Evolutionary conservation across 1,284 basidiomycete genomes (phyloP).

Genomic region (Sporisorium sorghi): DNA sequence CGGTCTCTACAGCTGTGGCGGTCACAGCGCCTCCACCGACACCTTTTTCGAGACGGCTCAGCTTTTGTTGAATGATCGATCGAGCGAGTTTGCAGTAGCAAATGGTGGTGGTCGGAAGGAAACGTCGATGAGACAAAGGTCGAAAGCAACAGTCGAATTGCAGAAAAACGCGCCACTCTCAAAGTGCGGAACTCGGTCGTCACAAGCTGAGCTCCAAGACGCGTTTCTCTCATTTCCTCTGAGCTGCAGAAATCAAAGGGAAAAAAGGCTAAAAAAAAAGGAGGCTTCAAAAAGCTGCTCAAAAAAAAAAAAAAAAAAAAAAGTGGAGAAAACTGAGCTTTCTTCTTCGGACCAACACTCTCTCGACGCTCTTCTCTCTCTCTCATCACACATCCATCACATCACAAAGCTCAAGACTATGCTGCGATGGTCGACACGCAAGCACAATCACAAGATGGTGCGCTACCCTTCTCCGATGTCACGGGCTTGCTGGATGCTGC

Average conservation of each 20-base stretch:
- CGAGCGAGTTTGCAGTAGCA: not conserved
- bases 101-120: not conserved
- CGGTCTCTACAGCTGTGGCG: not conserved
- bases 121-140: not conserved
- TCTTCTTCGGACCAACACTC: slow-evolving; percentile 12
- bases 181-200: not conserved
- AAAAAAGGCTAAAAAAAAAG: slow-evolving; percentile 5
- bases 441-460: slow-evolving; percentile 23
- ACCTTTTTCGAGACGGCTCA: not conserved
- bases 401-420: not conserved
- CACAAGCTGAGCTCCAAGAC: not conserved
- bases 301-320: not conserved
- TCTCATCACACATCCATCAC: slow-evolving; percentile 1
- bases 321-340: slow-evolving; percentile 34
- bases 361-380: not conserved
- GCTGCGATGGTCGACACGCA: not conserved
- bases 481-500: slow-evolving; percentile 32
- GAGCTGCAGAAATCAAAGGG: not conserved
- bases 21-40: not conserved
- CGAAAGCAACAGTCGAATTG: not conserved
- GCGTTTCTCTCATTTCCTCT: not conserved
- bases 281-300: not conserved
- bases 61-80: not conserved
- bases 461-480: slow-evolving; percentile 47
- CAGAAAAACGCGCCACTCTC: not conserved